Conservation (phyloP, 1,284 basidiomycete species). For the Tausonia pullulans region DNA sequence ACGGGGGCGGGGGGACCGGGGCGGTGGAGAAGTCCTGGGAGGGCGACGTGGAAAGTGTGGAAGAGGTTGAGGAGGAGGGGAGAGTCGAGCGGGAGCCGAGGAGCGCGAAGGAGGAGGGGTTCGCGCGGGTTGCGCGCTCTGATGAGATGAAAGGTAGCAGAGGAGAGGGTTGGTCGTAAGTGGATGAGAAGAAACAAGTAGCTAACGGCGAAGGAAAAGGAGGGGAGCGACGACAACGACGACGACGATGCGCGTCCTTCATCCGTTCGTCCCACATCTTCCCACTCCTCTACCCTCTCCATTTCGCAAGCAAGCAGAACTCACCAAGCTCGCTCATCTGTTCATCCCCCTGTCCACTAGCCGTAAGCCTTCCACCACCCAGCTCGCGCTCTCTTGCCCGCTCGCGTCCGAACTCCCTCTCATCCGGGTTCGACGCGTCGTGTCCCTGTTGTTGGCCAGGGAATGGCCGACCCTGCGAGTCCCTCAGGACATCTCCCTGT, state of each 20-base stretch:
- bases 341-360: too few species aligned
- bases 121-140: background rate
- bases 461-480: too few species aligned
- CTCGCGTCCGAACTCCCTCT: too few species aligned
- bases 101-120: background rate
- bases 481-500: too few species aligned
- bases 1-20: background rate
- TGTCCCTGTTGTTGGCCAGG: too few species aligned
- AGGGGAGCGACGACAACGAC: background rate
- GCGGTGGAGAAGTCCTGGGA: conserved; percentile 14
- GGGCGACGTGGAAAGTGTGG: conserved; percentile 11
- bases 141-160: background rate
- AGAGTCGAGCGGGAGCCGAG: background rate
- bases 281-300: background rate
- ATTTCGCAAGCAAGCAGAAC: too few species aligned
- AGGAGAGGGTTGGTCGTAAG: background rate
- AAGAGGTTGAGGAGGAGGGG: conserved; percentile 19
- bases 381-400: too few species aligned
- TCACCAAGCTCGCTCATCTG: too few species aligned
- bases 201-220: background rate
- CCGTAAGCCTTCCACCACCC: too few species aligned
- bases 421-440: too few species aligned
- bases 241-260: background rate
- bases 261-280: background rate
- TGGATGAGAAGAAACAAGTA: background rate